A percentile compares a stretch with the other conserved stretches of the same genome.
These are phyloP conservation scores for Phytopythium chamaehyphon DNA, from an alignment of 352 stramenopile genomes.

Conservation along the genomic window DNA sequence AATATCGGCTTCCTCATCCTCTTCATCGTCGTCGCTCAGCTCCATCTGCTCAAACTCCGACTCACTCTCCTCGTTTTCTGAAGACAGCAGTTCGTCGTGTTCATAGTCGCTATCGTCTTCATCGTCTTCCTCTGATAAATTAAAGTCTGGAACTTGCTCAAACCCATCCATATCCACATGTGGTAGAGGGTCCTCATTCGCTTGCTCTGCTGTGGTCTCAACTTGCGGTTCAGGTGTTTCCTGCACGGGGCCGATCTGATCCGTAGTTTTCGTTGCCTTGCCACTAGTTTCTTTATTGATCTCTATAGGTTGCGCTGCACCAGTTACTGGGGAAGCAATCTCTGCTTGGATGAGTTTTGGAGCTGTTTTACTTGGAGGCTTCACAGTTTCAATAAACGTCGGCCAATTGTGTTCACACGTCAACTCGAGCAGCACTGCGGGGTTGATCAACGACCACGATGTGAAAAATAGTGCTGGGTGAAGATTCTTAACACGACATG, in stretches of 20 bases:
- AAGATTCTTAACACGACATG: slow-evolving; percentile 46
- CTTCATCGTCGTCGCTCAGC: slow-evolving; percentile 61
- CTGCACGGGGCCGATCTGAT: too few relatives aligned
- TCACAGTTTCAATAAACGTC: slow-evolving; percentile 53
- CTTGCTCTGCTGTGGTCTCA: too few relatives aligned
- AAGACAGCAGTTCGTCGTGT: slow-evolving; percentile 75
- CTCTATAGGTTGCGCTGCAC: too few relatives aligned
- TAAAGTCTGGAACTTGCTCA: slow-evolving; percentile 4
- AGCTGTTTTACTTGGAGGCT: slow-evolving; percentile 1
- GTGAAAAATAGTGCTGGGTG: slow-evolving; percentile 84
- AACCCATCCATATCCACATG: slow-evolving; percentile 14
- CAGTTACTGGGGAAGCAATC: too few relatives aligned
- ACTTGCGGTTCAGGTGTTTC: too few relatives aligned
- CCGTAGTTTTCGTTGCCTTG: too few relatives aligned
- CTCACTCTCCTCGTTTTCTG: slow-evolving; percentile 63
- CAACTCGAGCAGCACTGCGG: slow-evolving; percentile 45
- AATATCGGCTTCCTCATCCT: slow-evolving; percentile 20
- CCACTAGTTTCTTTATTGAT: too few relatives aligned
- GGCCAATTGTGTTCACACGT: slow-evolving; percentile 86
- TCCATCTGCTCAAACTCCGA: slow-evolving; percentile 79
- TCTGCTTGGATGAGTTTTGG: too few relatives aligned
- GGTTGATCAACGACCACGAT: slow-evolving; percentile 75
- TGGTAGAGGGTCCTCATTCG: too few relatives aligned
- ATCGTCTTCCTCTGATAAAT: slow-evolving; percentile 27
- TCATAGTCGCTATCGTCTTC: slow-evolving; percentile 85